Base-by-base conservation (phyloP, 2,329 filamentous ascomycete species). In the Beauveria bassiana region DNA sequence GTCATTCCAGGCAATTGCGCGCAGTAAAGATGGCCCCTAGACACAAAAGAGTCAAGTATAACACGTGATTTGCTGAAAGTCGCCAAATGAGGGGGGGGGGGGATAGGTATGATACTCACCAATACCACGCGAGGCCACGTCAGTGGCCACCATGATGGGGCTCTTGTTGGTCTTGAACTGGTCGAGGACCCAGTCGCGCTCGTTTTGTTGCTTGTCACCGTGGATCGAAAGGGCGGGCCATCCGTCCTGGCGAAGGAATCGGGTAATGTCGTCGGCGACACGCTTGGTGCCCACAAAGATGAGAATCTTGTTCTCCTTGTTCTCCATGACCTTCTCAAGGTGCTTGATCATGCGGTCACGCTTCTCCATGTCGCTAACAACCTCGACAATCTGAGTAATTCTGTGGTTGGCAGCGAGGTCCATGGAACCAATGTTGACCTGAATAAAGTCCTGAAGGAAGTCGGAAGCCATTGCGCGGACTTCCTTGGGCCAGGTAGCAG, bases 91-190 rank as follows among this genome's bases (percentile, higher is more conserved):
- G 65, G 71, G 65, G 62, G 67, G 70, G 71, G 72, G 72, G 77
- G 76, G 73, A 79, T 77, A 76, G 79, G 50, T 26, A 63, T 83
- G 81, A 86, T 89, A 93, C 92, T 96, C 96, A 97, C 95, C 95
- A 81, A 99, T 97, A 91, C 95, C 95, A 93, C 95, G 95, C 75
- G 95, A 98, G 80, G 95, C 95, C 80, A 99, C 95, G 74, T 98
- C 95, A 68, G 95, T 99, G 80, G 95, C 95, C 81, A 99, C 95
- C 93, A 99, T 96, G 86, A 99, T 96, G 75, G 95, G 95, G 81
- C 92, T 96, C 84, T 98, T 97, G 80, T 92, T 93, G 67, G 90
- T 91, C 87, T 98, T 99, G 87, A 99, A 99, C 78, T 98, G 93
- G 78, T 98, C 96, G 74, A 99, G 84, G 71, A 98, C 95, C 92